These are phyloP conservation scores for Iberis amara DNA, from an alignment of 441 rosid genomes.

Conservation along the genomic window DNA sequence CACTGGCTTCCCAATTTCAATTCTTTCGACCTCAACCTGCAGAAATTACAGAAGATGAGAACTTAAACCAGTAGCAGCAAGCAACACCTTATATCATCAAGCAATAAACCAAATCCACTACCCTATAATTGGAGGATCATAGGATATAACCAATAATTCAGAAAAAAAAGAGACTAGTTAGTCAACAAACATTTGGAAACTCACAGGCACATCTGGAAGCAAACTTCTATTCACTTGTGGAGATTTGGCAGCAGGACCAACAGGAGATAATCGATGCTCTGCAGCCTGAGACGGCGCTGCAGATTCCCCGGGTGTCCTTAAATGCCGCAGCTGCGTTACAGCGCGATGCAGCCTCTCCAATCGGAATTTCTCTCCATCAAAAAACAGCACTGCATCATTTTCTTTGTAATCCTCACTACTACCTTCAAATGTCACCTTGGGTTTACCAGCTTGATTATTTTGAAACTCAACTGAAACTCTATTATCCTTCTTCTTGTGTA, in stretches of 20 bases:
- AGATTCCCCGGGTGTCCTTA: slow-evolving; percentile 64
- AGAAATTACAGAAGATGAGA: slow-evolving; percentile 5
- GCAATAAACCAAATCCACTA: neutral
- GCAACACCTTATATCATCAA: neutral
- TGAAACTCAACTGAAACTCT: slow-evolving; percentile 81
- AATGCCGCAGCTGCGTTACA: slow-evolving; percentile 62
- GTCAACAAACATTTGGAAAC: slow-evolving; percentile 19
- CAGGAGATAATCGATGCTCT: slow-evolving; percentile 44
- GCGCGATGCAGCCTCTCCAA: slow-evolving; percentile 74
- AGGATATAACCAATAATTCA: neutral
- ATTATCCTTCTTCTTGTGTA: slow-evolving; percentile 66
- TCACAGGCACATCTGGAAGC: slow-evolving; percentile 48
- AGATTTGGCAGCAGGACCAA: slow-evolving; percentile 43
- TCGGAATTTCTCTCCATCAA: slow-evolving; percentile 62
- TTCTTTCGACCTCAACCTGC: slow-evolving; percentile 73
- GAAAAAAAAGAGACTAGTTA: neutral
- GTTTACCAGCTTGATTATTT: slow-evolving; percentile 68
- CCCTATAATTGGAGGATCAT: neutral
- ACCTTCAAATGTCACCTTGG: slow-evolving; percentile 73
- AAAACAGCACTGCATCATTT: slow-evolving; percentile 70
- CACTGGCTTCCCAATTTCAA: slow-evolving; percentile 48
- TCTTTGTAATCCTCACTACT: slow-evolving; percentile 81
- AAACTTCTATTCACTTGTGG: slow-evolving; percentile 36
- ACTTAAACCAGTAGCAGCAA: slow-evolving; percentile 5
- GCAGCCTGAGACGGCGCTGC: slow-evolving; percentile 41